Conservation (phyloP, 306 rosid species). For the Argentina anserina region DNA sequence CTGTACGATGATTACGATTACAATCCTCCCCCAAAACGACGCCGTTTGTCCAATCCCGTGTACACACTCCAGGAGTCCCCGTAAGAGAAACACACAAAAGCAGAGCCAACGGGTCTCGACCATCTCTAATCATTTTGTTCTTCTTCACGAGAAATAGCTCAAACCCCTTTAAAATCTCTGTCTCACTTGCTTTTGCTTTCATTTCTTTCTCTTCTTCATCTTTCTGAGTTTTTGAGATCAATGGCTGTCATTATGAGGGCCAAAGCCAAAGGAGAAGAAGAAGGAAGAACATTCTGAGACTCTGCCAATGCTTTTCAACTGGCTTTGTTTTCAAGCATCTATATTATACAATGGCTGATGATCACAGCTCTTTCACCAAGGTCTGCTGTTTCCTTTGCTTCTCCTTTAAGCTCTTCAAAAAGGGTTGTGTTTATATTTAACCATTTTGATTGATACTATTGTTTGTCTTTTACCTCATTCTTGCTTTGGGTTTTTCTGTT, state of each 20-base stretch:
- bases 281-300: conserved; percentile 24
- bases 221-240: conserved; percentile 13
- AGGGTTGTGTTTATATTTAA: neutral
- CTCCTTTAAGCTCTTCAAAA: conserved; percentile 1
- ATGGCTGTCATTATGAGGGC: conserved; percentile 32
- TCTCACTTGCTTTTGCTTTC: conserved; percentile 33
- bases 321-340: conserved; percentile 51
- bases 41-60: neutral
- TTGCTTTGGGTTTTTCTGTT: conserved; percentile 11
- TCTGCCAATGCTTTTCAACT: conserved; percentile 58
- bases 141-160: conserved; percentile 27
- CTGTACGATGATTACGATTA: neutral
- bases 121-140: conserved; percentile 16
- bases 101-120: neutral
- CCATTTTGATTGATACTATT: neutral
- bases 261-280: conserved; percentile 21
- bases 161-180: conserved; percentile 19
- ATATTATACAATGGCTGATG: conserved; percentile 82
- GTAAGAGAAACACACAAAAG: neutral
- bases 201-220: conserved; percentile 5
- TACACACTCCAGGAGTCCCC: neutral
- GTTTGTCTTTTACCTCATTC: neutral
- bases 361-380: conserved; percentile 69
- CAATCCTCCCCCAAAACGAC: conserved; percentile 2
- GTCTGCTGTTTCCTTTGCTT: conserved; percentile 31